Evolutionary conservation across 768 basidiomycete species (phyloP).

Genomic region (Xerocomus spinulosus): DNA sequence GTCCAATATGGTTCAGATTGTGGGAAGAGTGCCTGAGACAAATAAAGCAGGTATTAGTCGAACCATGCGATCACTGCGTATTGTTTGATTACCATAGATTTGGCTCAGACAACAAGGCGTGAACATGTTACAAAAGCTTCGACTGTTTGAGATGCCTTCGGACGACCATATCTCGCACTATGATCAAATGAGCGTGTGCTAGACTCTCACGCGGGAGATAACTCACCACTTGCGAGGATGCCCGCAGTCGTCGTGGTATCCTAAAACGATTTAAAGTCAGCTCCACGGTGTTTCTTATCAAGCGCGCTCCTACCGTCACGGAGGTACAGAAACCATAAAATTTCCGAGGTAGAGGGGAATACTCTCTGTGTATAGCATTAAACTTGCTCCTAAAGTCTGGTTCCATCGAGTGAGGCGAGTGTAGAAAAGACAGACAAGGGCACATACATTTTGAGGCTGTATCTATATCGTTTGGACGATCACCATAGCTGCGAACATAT

Average conservation of each 20-base stretch:
- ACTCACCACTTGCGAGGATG: slow-evolving; percentile 70
- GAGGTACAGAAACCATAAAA: slow-evolving; percentile 78
- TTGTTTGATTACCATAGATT: slow-evolving; percentile 9
- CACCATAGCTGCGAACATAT: slow-evolving; percentile 68
- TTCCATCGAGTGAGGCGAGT: background rate
- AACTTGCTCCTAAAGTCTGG: slow-evolving; percentile 68
- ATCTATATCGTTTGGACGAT: slow-evolving; percentile 65
- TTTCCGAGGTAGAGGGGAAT: slow-evolving; percentile 67
- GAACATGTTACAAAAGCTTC: slow-evolving; percentile 48
- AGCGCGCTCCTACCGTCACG: slow-evolving; percentile 48
- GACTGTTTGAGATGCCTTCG: slow-evolving; percentile 73
- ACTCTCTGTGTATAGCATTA: slow-evolving; percentile 70
- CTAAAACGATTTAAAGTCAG: slow-evolving; percentile 27
- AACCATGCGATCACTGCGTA: background rate
- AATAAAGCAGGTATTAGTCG: background rate
- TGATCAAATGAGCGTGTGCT: slow-evolving; percentile 4
- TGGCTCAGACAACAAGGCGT: background rate
- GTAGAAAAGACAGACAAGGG: background rate
- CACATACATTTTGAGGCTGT: slow-evolving; percentile 61
- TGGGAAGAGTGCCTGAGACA: slow-evolving; percentile 2
- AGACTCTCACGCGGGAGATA: background rate
- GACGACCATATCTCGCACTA: slow-evolving; percentile 80
- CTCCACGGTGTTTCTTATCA: background rate
- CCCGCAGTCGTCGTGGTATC: slow-evolving; percentile 70
- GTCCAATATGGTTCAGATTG: slow-evolving; percentile 3